Evolutionary conservation across 139 green algal species (phyloP).

Genomic region (Zygnema cylindricum): DNA sequence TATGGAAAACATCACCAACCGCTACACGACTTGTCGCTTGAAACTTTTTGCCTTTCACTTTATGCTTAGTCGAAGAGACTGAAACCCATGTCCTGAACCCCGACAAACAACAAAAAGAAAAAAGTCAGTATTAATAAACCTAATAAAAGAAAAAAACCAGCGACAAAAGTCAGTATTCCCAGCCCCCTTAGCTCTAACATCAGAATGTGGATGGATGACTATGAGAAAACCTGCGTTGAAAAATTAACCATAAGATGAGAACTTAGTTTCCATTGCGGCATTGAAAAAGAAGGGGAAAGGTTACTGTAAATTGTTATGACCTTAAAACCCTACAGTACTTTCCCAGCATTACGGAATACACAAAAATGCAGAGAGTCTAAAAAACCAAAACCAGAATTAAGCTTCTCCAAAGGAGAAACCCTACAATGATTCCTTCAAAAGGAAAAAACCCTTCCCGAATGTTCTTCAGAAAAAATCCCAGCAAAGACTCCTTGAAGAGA

Average conservation of each 20-base stretch:
- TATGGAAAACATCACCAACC: too few relatives aligned
- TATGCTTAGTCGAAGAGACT: conserved; percentile 59
- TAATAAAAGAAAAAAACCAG: conserved; percentile 1
- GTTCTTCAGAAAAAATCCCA: background rate
- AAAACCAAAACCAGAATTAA: background rate
- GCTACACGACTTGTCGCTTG: too few relatives aligned
- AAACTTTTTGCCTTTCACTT: too few relatives aligned
- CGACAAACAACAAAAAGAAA: background rate
- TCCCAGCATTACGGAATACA: too few relatives aligned
- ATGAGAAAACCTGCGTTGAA: background rate
- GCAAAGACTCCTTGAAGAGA: background rate
- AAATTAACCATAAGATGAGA: background rate
- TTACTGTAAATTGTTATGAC: too few relatives aligned
- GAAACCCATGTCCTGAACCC: conserved; percentile 61
- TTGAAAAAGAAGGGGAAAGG: too few relatives aligned
- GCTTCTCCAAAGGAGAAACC: background rate
- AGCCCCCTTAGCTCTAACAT: background rate
- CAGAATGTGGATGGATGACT: background rate
- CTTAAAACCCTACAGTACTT: too few relatives aligned
- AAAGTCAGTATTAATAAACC: background rate
- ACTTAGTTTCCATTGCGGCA: background rate
- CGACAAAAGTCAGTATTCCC: background rate
- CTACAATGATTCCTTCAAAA: background rate
- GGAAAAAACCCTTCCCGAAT: too few relatives aligned
- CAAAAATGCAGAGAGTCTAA: too few relatives aligned